Base-by-base conservation (phyloP, 176 grass and related monocot genomes). In the Rhipidocladum racemiflorum region DNA sequence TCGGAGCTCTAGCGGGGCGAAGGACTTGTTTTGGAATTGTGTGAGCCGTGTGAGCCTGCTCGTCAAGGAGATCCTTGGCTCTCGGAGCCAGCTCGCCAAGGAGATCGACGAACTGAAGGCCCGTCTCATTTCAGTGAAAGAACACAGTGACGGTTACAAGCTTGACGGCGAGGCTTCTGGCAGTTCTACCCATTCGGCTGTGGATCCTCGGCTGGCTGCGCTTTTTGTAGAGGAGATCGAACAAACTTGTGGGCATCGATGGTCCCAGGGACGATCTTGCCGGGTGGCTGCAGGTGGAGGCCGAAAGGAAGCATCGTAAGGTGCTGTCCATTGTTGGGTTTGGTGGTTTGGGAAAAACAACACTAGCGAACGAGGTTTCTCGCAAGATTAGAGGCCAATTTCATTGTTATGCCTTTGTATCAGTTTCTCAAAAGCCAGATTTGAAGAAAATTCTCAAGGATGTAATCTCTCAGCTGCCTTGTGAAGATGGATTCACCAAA, bases 181-280 rank as follows among this genome's bases (percentile, higher is more conserved):
- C 20, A 42, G 48, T 2, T 18, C 0, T 25, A 1, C 29, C 1
- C 23, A 45, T 9, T 0, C 6, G 0, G 4, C 0, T 0, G 20
- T 51, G 28, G 80, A 74, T n/a, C n/a, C n/a, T n/a, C n/a, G n/a
- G n/a, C n/a, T n/a, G n/a, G n/a, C n/a, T n/a, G n/a, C n/a, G n/a
- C n/a, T n/a, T n/a, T n/a, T n/a, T n/a, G n/a, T n/a, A n/a, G n/a
- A n/a, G n/a, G n/a, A n/a, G n/a, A n/a, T n/a, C n/a, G n/a, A n/a
- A n/a, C n/a, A n/a, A n/a, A n/a, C n/a, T n/a, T n/a, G n/a, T n/a
- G n/a, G n/a, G n/a, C n/a, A n/a, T n/a, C n/a, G n/a, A n/a, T n/a
- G n/a, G n/a, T n/a, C n/a, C n/a, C n/a, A n/a, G n/a, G n/a, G n/a
- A n/a, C n/a, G n/a, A n/a, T n/a, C n/a, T n/a, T n/a, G n/a, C n/a